Percentiles rank a stretch among this genome's conserved stretches.
These are phyloP conservation scores for Citrus sp. DNA, from an alignment of 345 rosid genomes.

Conservation along the genomic window DNA sequence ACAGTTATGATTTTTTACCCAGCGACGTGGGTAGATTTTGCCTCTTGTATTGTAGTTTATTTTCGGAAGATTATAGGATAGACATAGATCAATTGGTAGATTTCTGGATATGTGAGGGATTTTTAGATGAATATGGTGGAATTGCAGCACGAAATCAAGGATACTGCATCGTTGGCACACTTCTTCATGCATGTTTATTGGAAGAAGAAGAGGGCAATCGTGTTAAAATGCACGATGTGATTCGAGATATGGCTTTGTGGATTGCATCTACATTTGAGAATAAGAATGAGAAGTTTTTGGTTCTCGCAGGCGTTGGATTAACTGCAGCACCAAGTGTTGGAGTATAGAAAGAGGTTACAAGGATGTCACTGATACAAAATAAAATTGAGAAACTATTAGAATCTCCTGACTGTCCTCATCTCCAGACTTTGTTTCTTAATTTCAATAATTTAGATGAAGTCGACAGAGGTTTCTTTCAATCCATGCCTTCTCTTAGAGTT, in stretches of 20 bases:
- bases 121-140: too few relatives aligned
- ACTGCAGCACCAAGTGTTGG: neutral
- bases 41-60: too few relatives aligned
- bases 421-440: neutral
- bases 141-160: too few relatives aligned
- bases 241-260: neutral
- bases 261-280: neutral
- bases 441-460: neutral
- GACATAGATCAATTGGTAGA: too few relatives aligned
- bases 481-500: too few relatives aligned
- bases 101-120: too few relatives aligned
- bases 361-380: constrained; percentile 1
- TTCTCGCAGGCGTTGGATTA: neutral
- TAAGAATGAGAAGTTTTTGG: neutral
- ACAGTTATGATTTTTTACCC: too few relatives aligned
- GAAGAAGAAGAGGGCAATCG: neutral
- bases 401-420: neutral
- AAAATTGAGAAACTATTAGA: neutral
- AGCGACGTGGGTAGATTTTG: too few relatives aligned
- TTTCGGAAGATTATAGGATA: too few relatives aligned
- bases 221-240: constrained; percentile 9
- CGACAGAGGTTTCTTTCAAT: neutral
- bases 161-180: too few relatives aligned
- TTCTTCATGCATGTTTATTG: too few relatives aligned
- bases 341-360: neutral